Evolutionary conservation across 2,329 filamentous ascomycete species (phyloP).

Genomic region (Venturia carpophila): DNA sequence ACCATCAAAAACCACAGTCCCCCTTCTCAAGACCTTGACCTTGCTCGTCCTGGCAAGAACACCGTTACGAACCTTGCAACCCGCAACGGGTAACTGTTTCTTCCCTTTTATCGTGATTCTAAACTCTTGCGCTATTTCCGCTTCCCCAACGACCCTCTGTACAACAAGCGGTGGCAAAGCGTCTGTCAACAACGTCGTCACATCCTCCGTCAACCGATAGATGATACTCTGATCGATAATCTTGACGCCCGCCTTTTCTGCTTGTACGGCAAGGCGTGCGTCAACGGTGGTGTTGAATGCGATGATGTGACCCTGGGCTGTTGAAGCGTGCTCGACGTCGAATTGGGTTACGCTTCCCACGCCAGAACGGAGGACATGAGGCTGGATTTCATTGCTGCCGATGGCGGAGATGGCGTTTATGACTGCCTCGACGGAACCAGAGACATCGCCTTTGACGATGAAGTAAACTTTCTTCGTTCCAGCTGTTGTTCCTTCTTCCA

Average conservation of each 20-base stretch:
- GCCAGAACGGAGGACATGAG: slow-evolving; percentile 66
- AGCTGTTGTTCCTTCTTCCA: slow-evolving; percentile 33
- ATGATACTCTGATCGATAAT: slow-evolving; percentile 85
- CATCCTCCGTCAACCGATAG: slow-evolving; percentile 68
- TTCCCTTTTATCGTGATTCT: slow-evolving; percentile 70
- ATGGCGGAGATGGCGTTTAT: slow-evolving; percentile 66
- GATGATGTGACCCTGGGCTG: slow-evolving; percentile 67
- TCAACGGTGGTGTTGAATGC: slow-evolving; percentile 76
- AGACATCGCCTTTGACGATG: slow-evolving; percentile 86
- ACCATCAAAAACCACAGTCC: not conserved
- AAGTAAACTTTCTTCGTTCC: slow-evolving; percentile 61
- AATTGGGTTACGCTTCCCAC: slow-evolving; percentile 76
- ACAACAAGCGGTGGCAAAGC: slow-evolving; percentile 59
- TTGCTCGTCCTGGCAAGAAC: slow-evolving; percentile 54
- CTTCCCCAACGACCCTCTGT: slow-evolving; percentile 73
- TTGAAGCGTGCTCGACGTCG: slow-evolving; percentile 80
- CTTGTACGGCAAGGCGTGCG: slow-evolving; percentile 62
- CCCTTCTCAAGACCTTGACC: slow-evolving; percentile 62
- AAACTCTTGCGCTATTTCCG: slow-evolving; percentile 76
- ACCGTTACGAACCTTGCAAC: slow-evolving; percentile 81
- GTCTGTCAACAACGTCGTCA: slow-evolving; percentile 59
- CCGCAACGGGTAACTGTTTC: slow-evolving; percentile 67
- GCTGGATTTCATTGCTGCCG: slow-evolving; percentile 74
- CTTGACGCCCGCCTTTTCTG: slow-evolving; percentile 61
- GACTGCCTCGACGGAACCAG: slow-evolving; percentile 88